Evolutionary conservation across 495 filamentous ascomycete genomes (phyloP).

Genomic region (Amphirosellinia nigrospora): DNA sequence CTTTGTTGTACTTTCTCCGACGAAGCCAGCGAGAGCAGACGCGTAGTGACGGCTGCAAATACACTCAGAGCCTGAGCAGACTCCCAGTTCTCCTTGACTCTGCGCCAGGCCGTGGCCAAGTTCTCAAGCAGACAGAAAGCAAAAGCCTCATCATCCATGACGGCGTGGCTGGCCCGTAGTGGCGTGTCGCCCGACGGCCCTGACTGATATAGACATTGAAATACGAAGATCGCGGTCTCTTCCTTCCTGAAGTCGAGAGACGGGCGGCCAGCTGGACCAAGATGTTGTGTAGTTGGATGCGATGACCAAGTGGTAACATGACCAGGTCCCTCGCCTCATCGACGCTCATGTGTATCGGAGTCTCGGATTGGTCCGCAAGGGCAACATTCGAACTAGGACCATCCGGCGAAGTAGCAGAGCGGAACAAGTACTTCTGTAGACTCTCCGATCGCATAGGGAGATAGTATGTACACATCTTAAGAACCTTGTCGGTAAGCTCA

Average conservation of each 20-base stretch:
- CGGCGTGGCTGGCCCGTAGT: conserved; percentile 27
- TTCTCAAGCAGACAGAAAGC: conserved; percentile 23
- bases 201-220: conserved; percentile 58
- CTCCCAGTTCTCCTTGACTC: conserved; percentile 59
- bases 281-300: conserved; percentile 63
- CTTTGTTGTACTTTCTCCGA: not conserved
- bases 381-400: conserved; percentile 50
- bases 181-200: conserved; percentile 40
- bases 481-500: conserved; percentile 25
- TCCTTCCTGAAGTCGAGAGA: conserved; percentile 54
- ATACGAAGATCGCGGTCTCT: conserved; percentile 51
- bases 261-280: conserved; percentile 53
- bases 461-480: conserved; percentile 44
- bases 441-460: conserved; percentile 32
- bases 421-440: conserved; percentile 48
- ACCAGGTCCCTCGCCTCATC: conserved; percentile 59
- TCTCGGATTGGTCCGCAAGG: conserved; percentile 52
- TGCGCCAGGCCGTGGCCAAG: conserved; percentile 33
- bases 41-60: conserved; percentile 44
- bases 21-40: conserved; percentile 46
- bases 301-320: conserved; percentile 52
- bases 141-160: conserved; percentile 28
- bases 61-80: conserved; percentile 45
- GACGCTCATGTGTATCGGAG: conserved; percentile 50
- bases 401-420: conserved; percentile 32